phyloP scores from a whole-genome alignment of 2,329 filamentous ascomycete species.

The Aspergillus pseudotamarii region DNA sequence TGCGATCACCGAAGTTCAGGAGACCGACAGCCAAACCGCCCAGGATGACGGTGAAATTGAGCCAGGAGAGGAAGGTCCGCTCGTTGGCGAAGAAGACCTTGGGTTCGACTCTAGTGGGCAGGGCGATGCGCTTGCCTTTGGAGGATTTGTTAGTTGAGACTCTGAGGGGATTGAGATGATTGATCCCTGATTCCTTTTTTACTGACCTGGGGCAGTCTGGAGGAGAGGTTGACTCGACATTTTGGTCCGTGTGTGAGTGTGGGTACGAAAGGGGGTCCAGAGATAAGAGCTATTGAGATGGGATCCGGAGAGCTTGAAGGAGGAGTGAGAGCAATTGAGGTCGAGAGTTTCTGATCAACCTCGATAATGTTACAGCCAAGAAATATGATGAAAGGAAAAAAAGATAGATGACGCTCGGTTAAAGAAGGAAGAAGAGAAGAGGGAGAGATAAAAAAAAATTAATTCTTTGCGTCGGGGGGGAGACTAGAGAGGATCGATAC shows the following conservation, averaged over 20 bases:
- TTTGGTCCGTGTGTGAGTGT: constrained; percentile 28
- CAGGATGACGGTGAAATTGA: constrained; percentile 99
- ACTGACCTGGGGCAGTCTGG: constrained; percentile 83
- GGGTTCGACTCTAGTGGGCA: constrained; percentile 95
- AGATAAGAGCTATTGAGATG: constrained; percentile 6
- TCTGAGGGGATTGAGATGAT: no score
- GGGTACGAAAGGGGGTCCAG: background rate
- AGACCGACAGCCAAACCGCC: constrained; percentile 95
- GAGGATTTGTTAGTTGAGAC: constrained; percentile 11
- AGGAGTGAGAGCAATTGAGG: background rate
- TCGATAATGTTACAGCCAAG: background rate
- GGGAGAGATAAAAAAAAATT: background rate
- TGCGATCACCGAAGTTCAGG: constrained; percentile 94
- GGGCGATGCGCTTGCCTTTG: constrained; percentile 93
- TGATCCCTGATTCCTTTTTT: constrained; percentile 3
- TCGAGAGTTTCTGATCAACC: background rate
- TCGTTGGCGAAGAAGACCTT: constrained; percentile 99
- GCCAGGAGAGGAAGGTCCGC: constrained; percentile 97
- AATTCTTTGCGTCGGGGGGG: background rate
- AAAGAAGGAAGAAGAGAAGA: background rate
- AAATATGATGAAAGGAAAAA: background rate
- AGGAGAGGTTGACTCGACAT: constrained; percentile 98
- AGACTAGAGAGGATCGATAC: constrained; percentile 6
- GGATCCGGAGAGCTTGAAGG: background rate
- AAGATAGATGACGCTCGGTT: background rate